Percentiles rank a stretch among this genome's conserved stretches.
Conservation (phyloP, 140 eudicot species). For the Senecio squalidus region DNA sequence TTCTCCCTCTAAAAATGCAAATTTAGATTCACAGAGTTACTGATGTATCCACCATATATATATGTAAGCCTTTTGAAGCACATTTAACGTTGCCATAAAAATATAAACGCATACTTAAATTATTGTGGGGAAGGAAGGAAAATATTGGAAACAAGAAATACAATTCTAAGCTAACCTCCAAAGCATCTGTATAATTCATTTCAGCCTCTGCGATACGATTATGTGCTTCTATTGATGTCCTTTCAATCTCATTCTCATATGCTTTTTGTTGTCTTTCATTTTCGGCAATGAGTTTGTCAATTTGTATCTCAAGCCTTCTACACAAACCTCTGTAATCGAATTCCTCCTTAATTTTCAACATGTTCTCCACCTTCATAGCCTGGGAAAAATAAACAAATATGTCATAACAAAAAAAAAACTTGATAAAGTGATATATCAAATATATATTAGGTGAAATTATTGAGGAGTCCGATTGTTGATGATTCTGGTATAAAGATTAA, state of each 20-base stretch:
- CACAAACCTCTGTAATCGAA: conserved; percentile 92
- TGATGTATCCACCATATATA: neutral
- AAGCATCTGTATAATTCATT: conserved; percentile 59
- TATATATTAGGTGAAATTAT: neutral
- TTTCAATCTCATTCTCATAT: conserved; percentile 74
- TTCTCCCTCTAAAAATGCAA: conserved; percentile 67
- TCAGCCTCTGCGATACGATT: conserved; percentile 72
- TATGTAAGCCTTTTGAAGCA: conserved; percentile 1
- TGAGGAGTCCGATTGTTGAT: neutral
- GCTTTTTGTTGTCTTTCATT: conserved; percentile 88
- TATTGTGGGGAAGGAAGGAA: neutral
- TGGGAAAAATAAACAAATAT: conserved; percentile 26
- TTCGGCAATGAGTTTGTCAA: conserved; percentile 80
- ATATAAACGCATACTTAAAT: neutral
- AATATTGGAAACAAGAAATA: neutral
- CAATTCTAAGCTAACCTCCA: conserved; percentile 54
- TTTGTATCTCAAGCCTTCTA: conserved; percentile 75
- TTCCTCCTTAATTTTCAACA: conserved; percentile 93
- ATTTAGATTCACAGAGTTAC: neutral
- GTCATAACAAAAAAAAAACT: no score
- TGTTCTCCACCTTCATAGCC: conserved; percentile 99
- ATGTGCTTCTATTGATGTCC: conserved; percentile 74
- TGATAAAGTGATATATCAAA: neutral
- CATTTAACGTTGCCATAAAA: neutral
- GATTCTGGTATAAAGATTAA: neutral